These are phyloP conservation scores for Fusarium cyanostomum DNA, from an alignment of 2,329 filamentous ascomycete species.

Conservation along the genomic window DNA sequence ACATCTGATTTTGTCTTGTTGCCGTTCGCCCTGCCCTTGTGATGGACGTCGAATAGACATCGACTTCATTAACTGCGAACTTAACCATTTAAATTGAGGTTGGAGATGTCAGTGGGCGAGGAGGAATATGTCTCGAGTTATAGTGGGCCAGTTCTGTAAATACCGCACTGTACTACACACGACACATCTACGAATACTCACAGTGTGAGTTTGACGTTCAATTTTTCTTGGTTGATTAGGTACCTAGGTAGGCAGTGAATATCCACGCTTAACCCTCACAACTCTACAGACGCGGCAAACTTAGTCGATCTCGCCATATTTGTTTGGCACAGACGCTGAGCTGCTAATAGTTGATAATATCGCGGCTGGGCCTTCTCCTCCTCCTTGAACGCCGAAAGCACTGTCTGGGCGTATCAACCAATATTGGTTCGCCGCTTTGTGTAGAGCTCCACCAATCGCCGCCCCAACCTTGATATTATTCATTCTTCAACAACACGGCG, in stretches of 20 bases:
- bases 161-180: not conserved
- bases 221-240: not conserved
- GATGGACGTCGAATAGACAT: not conserved
- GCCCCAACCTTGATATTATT: slow-evolving; percentile 12
- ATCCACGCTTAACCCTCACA: not conserved
- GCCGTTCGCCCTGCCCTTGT: not conserved
- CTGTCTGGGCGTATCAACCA: not conserved
- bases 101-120: too few species aligned
- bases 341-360: not conserved
- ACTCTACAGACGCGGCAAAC: not conserved
- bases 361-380: not conserved
- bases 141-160: not conserved
- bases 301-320: not conserved
- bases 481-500: slow-evolving; percentile 14
- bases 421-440: slow-evolving; percentile 1
- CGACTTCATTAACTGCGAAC: not conserved
- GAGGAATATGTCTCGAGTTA: too few species aligned
- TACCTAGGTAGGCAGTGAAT: too few species aligned
- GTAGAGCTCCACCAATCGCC: slow-evolving; percentile 31
- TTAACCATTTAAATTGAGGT: too few species aligned
- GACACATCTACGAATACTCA: not conserved
- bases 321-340: not conserved
- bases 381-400: not conserved
- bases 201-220: not conserved
- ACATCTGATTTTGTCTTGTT: not conserved